Evolutionary conservation across 495 filamentous ascomycete genomes (phyloP).

Genomic region (Entonaema liquescens): DNA sequence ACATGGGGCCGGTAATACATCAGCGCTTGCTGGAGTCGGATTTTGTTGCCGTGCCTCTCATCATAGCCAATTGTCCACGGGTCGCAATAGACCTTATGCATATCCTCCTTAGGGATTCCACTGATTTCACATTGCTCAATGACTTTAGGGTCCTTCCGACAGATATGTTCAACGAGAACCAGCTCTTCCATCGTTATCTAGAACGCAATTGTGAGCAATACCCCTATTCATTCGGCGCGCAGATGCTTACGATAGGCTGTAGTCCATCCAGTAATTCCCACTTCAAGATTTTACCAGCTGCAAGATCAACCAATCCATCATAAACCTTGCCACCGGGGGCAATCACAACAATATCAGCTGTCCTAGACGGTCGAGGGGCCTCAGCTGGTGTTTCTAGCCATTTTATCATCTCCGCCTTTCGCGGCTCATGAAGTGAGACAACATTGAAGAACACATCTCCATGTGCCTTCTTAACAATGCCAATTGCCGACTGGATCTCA

Average conservation of each 20-base stretch:
- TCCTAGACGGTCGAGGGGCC: conserved; percentile 70
- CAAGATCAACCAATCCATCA: conserved; percentile 83
- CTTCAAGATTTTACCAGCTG: conserved; percentile 71
- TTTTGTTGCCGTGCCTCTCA: conserved; percentile 81
- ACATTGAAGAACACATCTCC: conserved; percentile 84
- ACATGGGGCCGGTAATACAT: conserved; percentile 94
- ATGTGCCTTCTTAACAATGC: conserved; percentile 74
- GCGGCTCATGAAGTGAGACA: conserved; percentile 86
- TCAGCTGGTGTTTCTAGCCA: conserved; percentile 75
- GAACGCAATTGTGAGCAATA: conserved; percentile 19
- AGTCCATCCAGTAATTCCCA: conserved; percentile 84
- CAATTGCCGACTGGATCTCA: conserved; percentile 81
- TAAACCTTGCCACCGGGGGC: conserved; percentile 81
- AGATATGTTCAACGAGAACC: conserved; percentile 83
- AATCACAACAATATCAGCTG: conserved; percentile 90
- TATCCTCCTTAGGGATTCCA: conserved; percentile 86
- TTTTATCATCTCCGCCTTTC: conserved; percentile 84
- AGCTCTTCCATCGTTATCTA: conserved; percentile 96
- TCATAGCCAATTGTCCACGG: conserved; percentile 98
- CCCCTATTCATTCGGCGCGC: neutral
- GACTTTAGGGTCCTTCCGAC: conserved; percentile 83
- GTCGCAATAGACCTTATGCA: conserved; percentile 89
- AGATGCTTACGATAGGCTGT: conserved; percentile 74
- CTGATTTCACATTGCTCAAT: conserved; percentile 91
- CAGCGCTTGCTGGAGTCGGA: conserved; percentile 88